phyloP scores from a whole-genome alignment of 768 basidiomycete species.

The Amanita thiersii region DNA sequence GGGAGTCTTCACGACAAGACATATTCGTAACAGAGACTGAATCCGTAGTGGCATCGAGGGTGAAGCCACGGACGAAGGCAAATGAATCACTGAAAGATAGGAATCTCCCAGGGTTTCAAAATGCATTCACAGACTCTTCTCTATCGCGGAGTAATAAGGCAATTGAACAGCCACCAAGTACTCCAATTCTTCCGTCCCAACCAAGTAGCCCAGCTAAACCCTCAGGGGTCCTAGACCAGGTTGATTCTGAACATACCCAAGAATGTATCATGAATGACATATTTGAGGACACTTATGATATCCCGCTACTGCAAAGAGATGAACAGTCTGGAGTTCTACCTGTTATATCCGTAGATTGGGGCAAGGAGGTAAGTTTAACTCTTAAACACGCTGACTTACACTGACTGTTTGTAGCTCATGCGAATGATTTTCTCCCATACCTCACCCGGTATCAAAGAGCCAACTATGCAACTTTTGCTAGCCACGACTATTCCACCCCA shows the following conservation, averaged over 20 bases:
- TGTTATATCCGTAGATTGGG: conserved; percentile 43
- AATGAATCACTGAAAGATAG: conserved; percentile 22
- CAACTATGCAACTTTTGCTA: conserved; percentile 49
- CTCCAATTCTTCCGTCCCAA: conserved; percentile 9
- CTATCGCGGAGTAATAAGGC: conserved; percentile 16
- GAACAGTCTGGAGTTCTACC: too few relatives aligned
- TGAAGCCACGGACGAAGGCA: neutral
- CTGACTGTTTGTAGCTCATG: conserved; percentile 36
- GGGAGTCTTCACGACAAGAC: neutral
- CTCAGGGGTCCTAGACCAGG: too few relatives aligned
- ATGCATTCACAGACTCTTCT: conserved; percentile 38
- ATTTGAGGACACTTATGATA: too few relatives aligned
- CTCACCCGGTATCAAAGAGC: conserved; percentile 23
- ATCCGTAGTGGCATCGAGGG: neutral
- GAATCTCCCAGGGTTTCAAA: conserved; percentile 45
- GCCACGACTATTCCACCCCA: conserved; percentile 12
- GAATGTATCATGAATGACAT: too few relatives aligned
- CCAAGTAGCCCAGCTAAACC: conserved; percentile 6
- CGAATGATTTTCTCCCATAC: conserved; percentile 55
- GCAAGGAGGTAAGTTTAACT: conserved; percentile 37
- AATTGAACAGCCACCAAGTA: conserved; percentile 13
- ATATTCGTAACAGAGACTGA: neutral
- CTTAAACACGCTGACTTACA: conserved; percentile 2
- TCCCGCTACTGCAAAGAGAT: too few relatives aligned
- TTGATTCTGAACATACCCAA: too few relatives aligned